Percentiles rank a stretch among this genome's conserved stretches.
Evolutionary conservation across 1,139 yeast genomes (phyloP).

Genomic region (Candida tunisiensis): DNA sequence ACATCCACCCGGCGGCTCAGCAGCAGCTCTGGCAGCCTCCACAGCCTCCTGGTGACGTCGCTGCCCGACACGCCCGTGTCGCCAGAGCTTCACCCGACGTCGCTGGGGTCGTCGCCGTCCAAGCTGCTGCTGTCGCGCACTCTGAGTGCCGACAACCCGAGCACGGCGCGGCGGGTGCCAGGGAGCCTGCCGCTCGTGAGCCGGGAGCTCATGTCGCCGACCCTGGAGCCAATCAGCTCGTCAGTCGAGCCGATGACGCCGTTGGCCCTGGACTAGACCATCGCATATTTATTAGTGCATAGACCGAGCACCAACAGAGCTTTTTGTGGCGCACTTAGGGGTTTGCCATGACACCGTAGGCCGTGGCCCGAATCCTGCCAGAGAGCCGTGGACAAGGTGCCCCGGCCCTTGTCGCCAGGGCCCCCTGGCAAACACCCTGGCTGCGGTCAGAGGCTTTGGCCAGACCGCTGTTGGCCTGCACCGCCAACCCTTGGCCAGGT

Average conservation of each 20-base stretch:
- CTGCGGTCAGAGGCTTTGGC: too few species aligned
- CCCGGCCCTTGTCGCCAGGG: too few species aligned
- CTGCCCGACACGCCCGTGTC: constrained; percentile 1
- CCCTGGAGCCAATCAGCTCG: constrained; percentile 3
- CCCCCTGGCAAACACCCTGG: too few species aligned
- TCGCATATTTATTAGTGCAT: not conserved
- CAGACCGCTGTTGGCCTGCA: too few species aligned
- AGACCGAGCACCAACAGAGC: too few species aligned
- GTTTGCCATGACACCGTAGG: too few species aligned
- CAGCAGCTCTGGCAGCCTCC: not conserved
- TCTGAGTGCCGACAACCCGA: constrained; percentile 5
- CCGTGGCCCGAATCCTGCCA: too few species aligned
- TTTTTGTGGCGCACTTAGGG: too few species aligned
- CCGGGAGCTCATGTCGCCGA: constrained; percentile 4
- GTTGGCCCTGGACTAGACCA: not conserved
- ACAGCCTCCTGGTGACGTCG: not conserved
- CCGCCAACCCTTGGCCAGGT: too few species aligned
- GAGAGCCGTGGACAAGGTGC: too few species aligned
- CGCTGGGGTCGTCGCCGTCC: constrained; percentile 3
- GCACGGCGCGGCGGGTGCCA: constrained; percentile 1
- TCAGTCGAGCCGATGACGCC: constrained; percentile 1
- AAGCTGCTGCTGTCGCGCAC: constrained; percentile 1
- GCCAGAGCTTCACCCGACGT: constrained; percentile 2
- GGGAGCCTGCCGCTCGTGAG: constrained; percentile 7
- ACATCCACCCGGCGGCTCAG: not conserved